Conservation (phyloP, 768 basidiomycete genomes). For the Clitopilus hobsonii region DNA sequence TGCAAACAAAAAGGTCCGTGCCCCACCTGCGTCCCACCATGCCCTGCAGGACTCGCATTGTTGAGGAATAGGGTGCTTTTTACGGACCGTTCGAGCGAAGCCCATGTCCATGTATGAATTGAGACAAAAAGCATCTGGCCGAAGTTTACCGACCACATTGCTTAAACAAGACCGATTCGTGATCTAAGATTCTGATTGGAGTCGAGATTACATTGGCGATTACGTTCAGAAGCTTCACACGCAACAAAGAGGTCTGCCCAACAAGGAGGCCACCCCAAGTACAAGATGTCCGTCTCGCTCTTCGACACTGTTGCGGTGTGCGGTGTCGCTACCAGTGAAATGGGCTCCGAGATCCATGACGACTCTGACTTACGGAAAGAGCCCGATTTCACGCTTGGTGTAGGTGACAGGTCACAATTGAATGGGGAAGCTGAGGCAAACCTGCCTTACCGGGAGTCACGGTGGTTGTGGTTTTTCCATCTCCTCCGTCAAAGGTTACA, state of each 20-base stretch:
- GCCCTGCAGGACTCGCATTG: background rate
- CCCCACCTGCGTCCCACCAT: background rate
- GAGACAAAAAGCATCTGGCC: background rate
- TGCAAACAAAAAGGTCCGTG: background rate
- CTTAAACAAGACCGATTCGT: background rate
- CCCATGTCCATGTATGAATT: background rate
- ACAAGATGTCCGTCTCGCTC: background rate
- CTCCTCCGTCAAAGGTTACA: slow-evolving; percentile 1
- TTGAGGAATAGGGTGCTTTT: background rate
- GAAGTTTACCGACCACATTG: background rate
- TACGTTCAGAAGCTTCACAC: background rate
- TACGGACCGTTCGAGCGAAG: background rate
- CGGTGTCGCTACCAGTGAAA: background rate
- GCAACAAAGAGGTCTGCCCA: background rate
- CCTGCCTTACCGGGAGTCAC: slow-evolving; percentile 1
- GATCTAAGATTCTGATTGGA: background rate
- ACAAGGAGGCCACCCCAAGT: background rate
- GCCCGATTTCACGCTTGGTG: background rate
- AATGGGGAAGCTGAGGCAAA: background rate
- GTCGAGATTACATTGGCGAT: background rate
- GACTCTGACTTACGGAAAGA: background rate
- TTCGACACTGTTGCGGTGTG: too few relatives aligned
- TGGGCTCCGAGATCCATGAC: background rate
- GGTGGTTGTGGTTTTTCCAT: background rate
- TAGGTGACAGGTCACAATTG: background rate